phyloP scores from a whole-genome alignment of 164 flowering plant species.

The Kalanchoe fedtschenkoi region DNA sequence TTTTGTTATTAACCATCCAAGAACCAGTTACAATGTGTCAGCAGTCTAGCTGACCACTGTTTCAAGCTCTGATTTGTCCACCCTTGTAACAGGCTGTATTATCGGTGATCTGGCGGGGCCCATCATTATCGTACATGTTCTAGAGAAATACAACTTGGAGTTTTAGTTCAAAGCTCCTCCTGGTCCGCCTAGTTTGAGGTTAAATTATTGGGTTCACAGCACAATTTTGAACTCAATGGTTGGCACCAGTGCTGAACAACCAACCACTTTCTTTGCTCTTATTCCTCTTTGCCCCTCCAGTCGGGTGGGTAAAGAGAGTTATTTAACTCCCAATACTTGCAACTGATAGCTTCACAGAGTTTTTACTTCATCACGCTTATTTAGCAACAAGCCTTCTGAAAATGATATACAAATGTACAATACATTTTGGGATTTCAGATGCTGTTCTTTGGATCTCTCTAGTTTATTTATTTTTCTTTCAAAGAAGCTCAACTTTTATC shows the following conservation, averaged over 20 bases:
- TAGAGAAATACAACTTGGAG: neutral
- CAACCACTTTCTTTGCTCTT: no score
- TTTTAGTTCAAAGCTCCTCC: neutral
- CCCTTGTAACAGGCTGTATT: slow-evolving; percentile 54
- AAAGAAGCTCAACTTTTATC: no score
- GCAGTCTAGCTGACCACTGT: neutral
- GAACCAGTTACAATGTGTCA: neutral
- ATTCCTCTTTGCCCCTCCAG: no score
- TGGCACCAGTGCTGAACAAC: neutral
- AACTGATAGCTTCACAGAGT: neutral
- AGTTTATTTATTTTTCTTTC: no score
- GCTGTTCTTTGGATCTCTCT: no score
- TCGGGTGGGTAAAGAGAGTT: neutral
- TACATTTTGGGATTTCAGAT: neutral
- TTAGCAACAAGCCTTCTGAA: neutral
- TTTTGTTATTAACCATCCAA: neutral
- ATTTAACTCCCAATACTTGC: neutral
- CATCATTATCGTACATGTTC: slow-evolving; percentile 21
- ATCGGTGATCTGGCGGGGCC: slow-evolving; percentile 68
- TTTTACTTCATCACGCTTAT: neutral
- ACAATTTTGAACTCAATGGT: neutral
- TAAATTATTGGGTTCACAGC: neutral
- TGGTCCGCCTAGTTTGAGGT: neutral
- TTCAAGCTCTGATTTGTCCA: neutral
- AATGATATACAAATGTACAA: neutral